Conservation (phyloP, 345 rosid genomes). For the Lepidium aucheri region DNA sequence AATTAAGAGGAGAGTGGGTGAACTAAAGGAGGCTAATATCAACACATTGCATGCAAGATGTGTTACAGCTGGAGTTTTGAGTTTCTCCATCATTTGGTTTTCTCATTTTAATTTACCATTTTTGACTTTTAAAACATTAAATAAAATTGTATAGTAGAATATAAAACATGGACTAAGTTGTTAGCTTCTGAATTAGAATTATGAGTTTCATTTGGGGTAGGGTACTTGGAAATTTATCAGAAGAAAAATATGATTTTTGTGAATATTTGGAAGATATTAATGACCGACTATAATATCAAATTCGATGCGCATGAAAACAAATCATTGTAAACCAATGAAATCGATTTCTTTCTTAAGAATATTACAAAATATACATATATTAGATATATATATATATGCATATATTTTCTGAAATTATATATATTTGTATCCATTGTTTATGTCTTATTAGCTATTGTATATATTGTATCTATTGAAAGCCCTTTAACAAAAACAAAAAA, state of each 20-base stretch:
- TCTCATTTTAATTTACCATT: background rate
- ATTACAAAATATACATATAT: no score
- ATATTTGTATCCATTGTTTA: no score
- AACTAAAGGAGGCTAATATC: constrained; percentile 21
- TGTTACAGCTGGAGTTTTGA: constrained; percentile 23
- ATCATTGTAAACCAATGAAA: background rate
- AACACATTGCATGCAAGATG: constrained; percentile 25
- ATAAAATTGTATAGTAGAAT: background rate
- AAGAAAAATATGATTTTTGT: background rate
- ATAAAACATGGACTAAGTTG: background rate
- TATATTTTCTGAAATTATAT: no score
- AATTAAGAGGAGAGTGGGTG: constrained; percentile 23
- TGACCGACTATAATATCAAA: background rate
- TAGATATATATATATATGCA: no score
- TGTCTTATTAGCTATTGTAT: no score
- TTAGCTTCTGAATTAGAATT: background rate
- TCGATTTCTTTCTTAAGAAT: background rate
- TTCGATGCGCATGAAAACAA: background rate
- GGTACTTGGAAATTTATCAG: background rate
- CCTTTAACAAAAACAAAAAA: no score
- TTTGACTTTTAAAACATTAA: background rate
- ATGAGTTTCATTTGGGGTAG: background rate
- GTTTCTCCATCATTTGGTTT: constrained; percentile 14
- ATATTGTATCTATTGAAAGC: no score
- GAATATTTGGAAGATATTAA: background rate